Base-by-base conservation (phyloP, 305 asterid genomes). In the Fraxinus dipetala region DNA sequence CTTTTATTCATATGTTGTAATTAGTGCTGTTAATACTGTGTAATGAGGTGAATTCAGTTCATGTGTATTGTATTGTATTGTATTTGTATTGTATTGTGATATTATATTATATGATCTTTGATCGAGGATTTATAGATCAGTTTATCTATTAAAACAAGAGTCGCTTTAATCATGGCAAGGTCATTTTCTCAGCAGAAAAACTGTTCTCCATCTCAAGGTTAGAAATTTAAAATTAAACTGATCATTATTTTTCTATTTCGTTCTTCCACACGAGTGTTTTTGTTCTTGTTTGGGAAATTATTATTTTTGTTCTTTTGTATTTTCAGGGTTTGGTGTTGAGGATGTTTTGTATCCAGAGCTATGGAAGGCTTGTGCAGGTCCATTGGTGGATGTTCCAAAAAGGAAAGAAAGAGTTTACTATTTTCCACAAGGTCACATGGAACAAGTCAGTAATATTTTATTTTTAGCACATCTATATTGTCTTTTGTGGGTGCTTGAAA, bases 301-400 rank as follows among this genome's bases (percentile, higher is more conserved):
- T 48, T 63, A 54, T 11, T 79, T 28, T 1, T 70, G 5, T 5
- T 65, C 10, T 85, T 38, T 45, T 77, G 78, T 45, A 72, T 67
- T 85, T 86, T 85, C 90, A 94, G 98, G 87, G 16, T 45, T 31
- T 81, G 88, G 81, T 18, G 89, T 59, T 10, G 87, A 81, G 56
- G 92, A 91, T 91, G 87, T 86, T 14, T 73, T 96, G 88, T 92
- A 90, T 81, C 88, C 48, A 9, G 98, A 91, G 87, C 82, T 93
- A 80, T 96, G 99, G 99, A 91, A 88, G 91, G 95, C 91, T 22
- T 96, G 99, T 85, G 99, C 99, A 76, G 98, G 98, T 78, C 96
- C 98, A 36, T 81, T 95, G 89, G 98, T 93, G 78, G 95, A 93
- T 90, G 86, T 95, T 84, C 98, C 98, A 18, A 92, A 86, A 82